Conservation (phyloP, 345 rosid genomes). For the Kernera saxatilis region DNA sequence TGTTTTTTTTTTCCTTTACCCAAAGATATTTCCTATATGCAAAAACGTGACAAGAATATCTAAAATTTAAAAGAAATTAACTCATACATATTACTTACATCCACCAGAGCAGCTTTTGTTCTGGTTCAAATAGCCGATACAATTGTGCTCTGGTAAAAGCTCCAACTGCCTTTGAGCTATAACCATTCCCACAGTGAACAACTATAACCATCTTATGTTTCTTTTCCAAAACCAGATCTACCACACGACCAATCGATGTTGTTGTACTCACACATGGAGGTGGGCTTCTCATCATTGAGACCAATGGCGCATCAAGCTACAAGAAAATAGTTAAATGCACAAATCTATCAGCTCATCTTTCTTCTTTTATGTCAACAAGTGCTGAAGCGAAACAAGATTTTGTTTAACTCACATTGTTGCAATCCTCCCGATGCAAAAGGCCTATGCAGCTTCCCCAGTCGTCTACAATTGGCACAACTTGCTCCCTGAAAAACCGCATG, state of each 20-base stretch:
- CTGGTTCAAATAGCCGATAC: slow-evolving; percentile 31
- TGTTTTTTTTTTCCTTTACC: not conserved
- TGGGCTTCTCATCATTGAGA: slow-evolving; percentile 66
- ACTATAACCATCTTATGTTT: slow-evolving; percentile 62
- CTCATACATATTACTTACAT: slow-evolving; percentile 2
- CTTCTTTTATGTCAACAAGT: not conserved
- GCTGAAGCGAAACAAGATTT: not conserved
- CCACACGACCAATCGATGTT: slow-evolving; percentile 47
- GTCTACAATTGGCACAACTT: slow-evolving; percentile 60
- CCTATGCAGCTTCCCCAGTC: slow-evolving; percentile 71
- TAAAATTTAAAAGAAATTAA: not conserved
- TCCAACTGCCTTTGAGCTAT: slow-evolving; percentile 50
- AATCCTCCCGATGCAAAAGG: slow-evolving; percentile 67
- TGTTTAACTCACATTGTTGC: slow-evolving; percentile 42
- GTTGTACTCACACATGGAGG: slow-evolving; percentile 56
- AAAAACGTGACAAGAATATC: slow-evolving; percentile 1
- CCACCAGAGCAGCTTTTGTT: slow-evolving; percentile 24
- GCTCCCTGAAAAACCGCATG: slow-evolving; percentile 54
- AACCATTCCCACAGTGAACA: slow-evolving; percentile 34
- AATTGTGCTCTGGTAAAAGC: slow-evolving; percentile 56
- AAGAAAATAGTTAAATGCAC: not conserved
- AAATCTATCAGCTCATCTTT: not conserved
- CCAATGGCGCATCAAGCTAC: slow-evolving; percentile 59
- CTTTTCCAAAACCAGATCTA: slow-evolving; percentile 57
- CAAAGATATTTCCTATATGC: not conserved